Percentiles rank a stretch among this genome's conserved stretches.
phyloP scores from a whole-genome alignment of 1,284 basidiomycete genomes.

The Acaromyces ingoldii region DNA sequence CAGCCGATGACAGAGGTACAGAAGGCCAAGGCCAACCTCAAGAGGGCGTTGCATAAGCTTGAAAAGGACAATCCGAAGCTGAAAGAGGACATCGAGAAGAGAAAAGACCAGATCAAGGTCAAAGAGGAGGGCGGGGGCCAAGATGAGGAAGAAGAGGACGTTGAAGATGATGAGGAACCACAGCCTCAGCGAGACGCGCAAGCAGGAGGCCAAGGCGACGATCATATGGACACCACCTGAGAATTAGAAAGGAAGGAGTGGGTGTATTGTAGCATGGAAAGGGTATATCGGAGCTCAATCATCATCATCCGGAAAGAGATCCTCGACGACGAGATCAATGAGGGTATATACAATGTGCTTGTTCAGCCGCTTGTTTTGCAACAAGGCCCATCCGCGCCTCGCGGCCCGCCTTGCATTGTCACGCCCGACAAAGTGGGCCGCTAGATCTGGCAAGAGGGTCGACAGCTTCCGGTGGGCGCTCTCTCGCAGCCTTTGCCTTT shows the following conservation, averaged over 20 bases:
- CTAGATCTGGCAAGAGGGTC: conserved; percentile 68
- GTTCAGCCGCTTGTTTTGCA: conserved; percentile 86
- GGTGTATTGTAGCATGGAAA: background rate
- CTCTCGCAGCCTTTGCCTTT: conserved; percentile 71
- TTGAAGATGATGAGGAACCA: background rate
- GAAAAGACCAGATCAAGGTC: background rate
- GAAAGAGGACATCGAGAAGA: too few species aligned
- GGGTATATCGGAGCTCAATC: background rate
- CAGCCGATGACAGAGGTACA: background rate
- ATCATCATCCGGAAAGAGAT: conserved; percentile 14
- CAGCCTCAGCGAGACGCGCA: background rate
- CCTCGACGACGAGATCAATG: conserved; percentile 27
- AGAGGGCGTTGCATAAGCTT: background rate
- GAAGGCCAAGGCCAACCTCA: background rate
- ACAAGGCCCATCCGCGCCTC: conserved; percentile 77
- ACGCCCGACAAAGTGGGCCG: conserved; percentile 91
- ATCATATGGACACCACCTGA: too few species aligned
- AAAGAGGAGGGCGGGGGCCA: background rate
- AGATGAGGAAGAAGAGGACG: background rate
- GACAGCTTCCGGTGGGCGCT: conserved; percentile 83
- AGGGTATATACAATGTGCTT: conserved; percentile 36
- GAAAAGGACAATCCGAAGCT: too few species aligned
- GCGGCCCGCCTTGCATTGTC: conserved; percentile 88
- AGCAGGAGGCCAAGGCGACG: background rate
- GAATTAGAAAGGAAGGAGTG: background rate